Evolutionary conservation across 495 filamentous ascomycete species (phyloP).

Genomic region (Coniosporium apollinis): DNA sequence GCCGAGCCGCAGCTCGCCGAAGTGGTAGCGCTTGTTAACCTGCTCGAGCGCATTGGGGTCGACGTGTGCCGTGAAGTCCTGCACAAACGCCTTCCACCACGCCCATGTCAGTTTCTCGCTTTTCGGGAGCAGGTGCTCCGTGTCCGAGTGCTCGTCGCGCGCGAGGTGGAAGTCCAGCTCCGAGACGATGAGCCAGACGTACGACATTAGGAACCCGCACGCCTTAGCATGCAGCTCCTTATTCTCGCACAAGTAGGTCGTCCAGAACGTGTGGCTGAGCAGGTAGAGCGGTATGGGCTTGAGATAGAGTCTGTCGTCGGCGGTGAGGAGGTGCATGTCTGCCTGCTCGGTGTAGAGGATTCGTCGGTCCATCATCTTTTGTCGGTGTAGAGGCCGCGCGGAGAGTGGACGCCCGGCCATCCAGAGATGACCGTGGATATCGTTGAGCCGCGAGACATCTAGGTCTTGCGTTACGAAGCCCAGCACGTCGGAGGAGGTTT

Average conservation of each 20-base stretch:
- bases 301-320: not conserved
- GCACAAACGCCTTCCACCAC: not conserved
- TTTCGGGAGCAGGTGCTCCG: not conserved
- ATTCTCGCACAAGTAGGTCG: not conserved
- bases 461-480: too few relatives aligned
- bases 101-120: slow-evolving; percentile 1
- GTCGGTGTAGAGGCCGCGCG: slow-evolving; percentile 1
- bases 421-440: slow-evolving; percentile 1
- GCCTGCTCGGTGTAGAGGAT: slow-evolving; percentile 1
- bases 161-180: slow-evolving; percentile 2
- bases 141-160: not conserved
- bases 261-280: not conserved
- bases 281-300: slow-evolving; percentile 2
- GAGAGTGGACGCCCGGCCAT: slow-evolving; percentile 1
- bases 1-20: slow-evolving; percentile 3
- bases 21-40: slow-evolving; percentile 2
- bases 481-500: too few relatives aligned
- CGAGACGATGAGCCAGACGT: not conserved
- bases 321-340: slow-evolving; percentile 1
- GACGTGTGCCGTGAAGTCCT: not conserved
- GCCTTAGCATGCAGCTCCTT: not conserved
- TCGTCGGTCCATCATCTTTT: not conserved
- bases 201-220: slow-evolving; percentile 1
- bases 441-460: not conserved
- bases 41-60: not conserved